Evolutionary conservation across 139 green algal species (phyloP).

Genomic region (Pleodorina starrii): DNA sequence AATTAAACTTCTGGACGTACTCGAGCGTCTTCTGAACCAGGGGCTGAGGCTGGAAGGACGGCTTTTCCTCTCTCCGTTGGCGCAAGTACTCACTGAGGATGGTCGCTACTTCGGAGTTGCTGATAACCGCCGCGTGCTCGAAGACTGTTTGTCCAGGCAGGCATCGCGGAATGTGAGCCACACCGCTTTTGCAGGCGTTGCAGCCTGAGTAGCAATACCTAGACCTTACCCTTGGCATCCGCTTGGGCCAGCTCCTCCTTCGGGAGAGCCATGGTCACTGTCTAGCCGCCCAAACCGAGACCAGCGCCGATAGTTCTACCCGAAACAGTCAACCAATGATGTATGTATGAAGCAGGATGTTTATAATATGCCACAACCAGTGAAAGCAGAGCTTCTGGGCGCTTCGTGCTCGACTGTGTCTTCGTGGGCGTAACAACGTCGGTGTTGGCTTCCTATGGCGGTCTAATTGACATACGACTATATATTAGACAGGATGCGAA

Average conservation of each 20-base stretch:
- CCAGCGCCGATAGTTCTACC: too few species aligned
- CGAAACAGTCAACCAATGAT: too few species aligned
- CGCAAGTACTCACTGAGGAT: constrained; percentile 28
- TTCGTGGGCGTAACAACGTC: too few species aligned
- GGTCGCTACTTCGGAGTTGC: constrained; percentile 30
- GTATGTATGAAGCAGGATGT: too few species aligned
- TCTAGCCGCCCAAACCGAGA: constrained; percentile 7
- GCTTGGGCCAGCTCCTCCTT: constrained; percentile 31
- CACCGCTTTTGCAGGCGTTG: too few species aligned
- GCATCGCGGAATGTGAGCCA: not conserved
- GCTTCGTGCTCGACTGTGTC: too few species aligned
- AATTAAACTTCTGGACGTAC: constrained; percentile 51
- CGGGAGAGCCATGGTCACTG: constrained; percentile 22
- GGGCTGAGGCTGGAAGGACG: constrained; percentile 37
- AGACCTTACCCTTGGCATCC: constrained; percentile 17
- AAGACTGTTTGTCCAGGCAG: not conserved
- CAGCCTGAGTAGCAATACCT: too few species aligned
- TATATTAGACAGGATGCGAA: too few species aligned
- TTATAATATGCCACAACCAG: too few species aligned
- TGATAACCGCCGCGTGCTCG: constrained; percentile 31
- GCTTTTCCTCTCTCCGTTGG: constrained; percentile 30
- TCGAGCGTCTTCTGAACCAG: constrained; percentile 46
- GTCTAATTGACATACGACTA: too few species aligned
- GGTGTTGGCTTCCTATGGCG: too few species aligned
- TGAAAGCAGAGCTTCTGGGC: too few species aligned